Conservation (phyloP, 2,329 filamentous ascomycete genomes). For the Pestalotiopsis sp. region DNA sequence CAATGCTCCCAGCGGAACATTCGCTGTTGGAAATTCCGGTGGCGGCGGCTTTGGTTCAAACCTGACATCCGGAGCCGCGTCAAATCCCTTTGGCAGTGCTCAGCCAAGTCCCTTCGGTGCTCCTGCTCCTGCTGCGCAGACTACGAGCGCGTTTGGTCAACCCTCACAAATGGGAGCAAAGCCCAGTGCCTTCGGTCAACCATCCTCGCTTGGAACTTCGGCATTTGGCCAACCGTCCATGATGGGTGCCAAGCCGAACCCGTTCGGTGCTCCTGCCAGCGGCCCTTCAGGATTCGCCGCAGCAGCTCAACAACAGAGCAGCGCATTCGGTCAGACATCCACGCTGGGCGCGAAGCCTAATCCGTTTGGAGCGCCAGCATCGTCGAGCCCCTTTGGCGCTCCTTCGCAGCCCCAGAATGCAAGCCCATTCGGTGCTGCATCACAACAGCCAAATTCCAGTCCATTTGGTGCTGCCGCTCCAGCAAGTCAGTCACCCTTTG, state of each 20-base stretch:
- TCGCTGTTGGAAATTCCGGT: conserved; percentile 37
- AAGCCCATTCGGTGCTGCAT: conserved; percentile 32
- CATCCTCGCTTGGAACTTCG: conserved; percentile 25
- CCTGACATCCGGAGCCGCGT: conserved; percentile 27
- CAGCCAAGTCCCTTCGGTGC: conserved; percentile 32
- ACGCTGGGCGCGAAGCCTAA: conserved; percentile 27
- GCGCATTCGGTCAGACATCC: conserved; percentile 49
- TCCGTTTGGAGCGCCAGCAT: conserved; percentile 24
- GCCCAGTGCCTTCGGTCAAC: conserved; percentile 22
- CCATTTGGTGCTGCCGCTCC: conserved; percentile 27
- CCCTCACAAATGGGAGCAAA: conserved; percentile 33
- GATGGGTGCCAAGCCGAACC: conserved; percentile 31
- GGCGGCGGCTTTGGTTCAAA: conserved; percentile 24
- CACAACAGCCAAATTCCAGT: not conserved
- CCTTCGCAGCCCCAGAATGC: conserved; percentile 23
- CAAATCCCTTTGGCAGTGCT: conserved; percentile 43
- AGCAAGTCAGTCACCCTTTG: conserved; percentile 23
- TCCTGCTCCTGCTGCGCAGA: conserved; percentile 21
- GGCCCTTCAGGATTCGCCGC: conserved; percentile 34
- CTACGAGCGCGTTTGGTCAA: conserved; percentile 46
- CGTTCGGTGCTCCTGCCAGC: conserved; percentile 25
- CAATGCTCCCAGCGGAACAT: conserved; percentile 48
- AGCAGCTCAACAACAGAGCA: conserved; percentile 24
- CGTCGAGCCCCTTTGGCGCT: conserved; percentile 25
- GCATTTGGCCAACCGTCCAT: conserved; percentile 41